A percentile compares a stretch with the other conserved stretches of the same genome.
These are phyloP conservation scores for Fusarium sp. DNA, from an alignment of 2,329 filamentous ascomycete species.

Conservation along the genomic window DNA sequence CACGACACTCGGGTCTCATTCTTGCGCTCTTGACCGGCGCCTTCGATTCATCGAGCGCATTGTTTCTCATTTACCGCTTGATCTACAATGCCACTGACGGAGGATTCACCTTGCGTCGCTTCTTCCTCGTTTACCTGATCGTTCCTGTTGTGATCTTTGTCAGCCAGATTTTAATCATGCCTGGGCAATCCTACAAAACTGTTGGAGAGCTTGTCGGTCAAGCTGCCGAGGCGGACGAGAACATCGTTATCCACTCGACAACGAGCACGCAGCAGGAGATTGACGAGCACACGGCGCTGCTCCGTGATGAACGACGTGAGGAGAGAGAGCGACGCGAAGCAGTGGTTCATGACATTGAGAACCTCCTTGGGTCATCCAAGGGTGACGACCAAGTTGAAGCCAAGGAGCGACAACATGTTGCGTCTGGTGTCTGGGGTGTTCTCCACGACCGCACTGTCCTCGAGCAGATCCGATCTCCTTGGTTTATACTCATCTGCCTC, in stretches of 20 bases:
- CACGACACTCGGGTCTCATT: conserved; percentile 80
- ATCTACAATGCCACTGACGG: conserved; percentile 70
- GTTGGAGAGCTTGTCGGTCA: conserved; percentile 84
- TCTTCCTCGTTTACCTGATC: conserved; percentile 79
- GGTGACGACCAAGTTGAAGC: conserved; percentile 73
- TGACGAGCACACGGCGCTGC: conserved; percentile 67
- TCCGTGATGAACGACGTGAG: conserved; percentile 68
- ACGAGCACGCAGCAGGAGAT: conserved; percentile 53
- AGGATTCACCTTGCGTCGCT: conserved; percentile 71
- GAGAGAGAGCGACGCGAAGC: conserved; percentile 71
- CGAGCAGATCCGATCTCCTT: conserved; percentile 81
- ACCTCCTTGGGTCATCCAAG: conserved; percentile 74
- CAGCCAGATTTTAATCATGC: conserved; percentile 78
- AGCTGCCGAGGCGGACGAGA: conserved; percentile 66
- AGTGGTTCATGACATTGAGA: conserved; percentile 77
- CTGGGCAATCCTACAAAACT: conserved; percentile 83
- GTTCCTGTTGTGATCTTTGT: conserved; percentile 76
- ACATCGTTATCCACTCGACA: conserved; percentile 48
- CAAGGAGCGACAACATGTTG: conserved; percentile 77
- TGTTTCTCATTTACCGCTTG: conserved; percentile 81
- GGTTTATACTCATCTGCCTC: conserved; percentile 86
- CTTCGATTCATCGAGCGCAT: conserved; percentile 84
- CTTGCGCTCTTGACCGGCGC: conserved; percentile 83
- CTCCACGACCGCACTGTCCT: conserved; percentile 79
- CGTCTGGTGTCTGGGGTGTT: conserved; percentile 86